Evolutionary conservation across 1,284 basidiomycete species (phyloP), one percentile per base, ranked within the genome.

Genomic region (Chalciporus sp.): DNA sequence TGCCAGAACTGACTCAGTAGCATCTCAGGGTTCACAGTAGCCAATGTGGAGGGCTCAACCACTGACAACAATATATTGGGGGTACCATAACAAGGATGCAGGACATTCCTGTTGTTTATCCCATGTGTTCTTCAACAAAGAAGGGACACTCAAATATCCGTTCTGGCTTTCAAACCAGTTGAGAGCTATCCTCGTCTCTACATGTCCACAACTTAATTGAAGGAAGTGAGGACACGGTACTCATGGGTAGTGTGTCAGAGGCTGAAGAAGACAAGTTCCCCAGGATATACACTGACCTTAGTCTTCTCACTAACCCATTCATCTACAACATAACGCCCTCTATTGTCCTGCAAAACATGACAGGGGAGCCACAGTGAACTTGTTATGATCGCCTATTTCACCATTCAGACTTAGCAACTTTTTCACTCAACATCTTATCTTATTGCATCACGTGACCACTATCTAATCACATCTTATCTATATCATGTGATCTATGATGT

Each of bases 231-330:
- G 45, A 57, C 55, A 57, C 45, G 40, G 55, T 68, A 17, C 56
- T 82, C 17, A 70, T 83, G 2, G 70, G 73, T 11, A 55, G 64
- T 3, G 72, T 82, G 3, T 72, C 67, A 51, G 68, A 72, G 2
- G 14, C 31, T 10, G 50, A 61, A 3, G 43, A 60, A 5, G 68
- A 71, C 40, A 71, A 63, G 1, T 86, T 86, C 64, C 84, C 85
- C 0, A 86, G 87, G 0, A 66, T 89, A 0, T 88, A 83, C 61
- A 71, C 78, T 7, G 74, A 78, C 23, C 72, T 75, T 48, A 74
- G 68, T 48, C 66, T 86, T 10, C 73, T 77, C 0, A 28, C 67
- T 0, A 62, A 65, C 4, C 76, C 81, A 0, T 79, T 82, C 54
- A 55, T 83, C 17, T 51, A 62, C 7, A 49, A 70, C 10, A 51